These are phyloP conservation scores for Pichia californica DNA, from an alignment of 805 yeast genomes.

Conservation along the genomic window DNA sequence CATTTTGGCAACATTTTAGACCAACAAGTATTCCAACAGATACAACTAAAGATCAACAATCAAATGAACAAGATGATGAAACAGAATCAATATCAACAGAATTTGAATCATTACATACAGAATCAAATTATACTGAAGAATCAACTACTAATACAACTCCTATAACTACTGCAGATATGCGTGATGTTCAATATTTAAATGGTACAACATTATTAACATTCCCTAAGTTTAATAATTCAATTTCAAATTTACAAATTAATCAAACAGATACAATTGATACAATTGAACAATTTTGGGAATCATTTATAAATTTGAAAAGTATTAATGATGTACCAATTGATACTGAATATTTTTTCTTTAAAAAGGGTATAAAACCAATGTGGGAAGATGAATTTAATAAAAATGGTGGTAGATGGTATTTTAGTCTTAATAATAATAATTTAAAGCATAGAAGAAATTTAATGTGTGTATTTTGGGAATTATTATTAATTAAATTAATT, in stretches of 20 bases:
- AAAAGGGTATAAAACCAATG: conserved; percentile 53
- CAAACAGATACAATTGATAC: conserved; percentile 32
- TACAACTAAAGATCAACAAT: too few relatives aligned
- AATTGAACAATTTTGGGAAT: conserved; percentile 48
- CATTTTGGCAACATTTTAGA: conserved; percentile 42
- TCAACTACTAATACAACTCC: conserved; percentile 7
- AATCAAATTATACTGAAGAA: too few relatives aligned
- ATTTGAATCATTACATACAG: too few relatives aligned
- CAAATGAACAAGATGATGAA: not conserved
- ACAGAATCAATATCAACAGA: too few relatives aligned
- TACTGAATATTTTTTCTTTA: conserved; percentile 51
- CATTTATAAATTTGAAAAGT: conserved; percentile 34
- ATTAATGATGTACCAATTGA: conserved; percentile 37
- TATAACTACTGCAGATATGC: conserved; percentile 2
- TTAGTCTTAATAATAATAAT: conserved; percentile 19
- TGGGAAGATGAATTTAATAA: conserved; percentile 63
- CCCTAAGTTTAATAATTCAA: conserved; percentile 22
- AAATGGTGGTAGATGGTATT: conserved; percentile 59
- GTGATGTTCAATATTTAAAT: conserved; percentile 31
- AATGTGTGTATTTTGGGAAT: conserved; percentile 46
- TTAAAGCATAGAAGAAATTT: conserved; percentile 15
- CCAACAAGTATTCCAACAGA: conserved; percentile 13
- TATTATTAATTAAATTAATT: conserved; percentile 44
- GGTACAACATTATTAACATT: conserved; percentile 40
- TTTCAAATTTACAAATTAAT: conserved; percentile 6